phyloP scores from a whole-genome alignment of 2,329 filamentous ascomycete genomes.

The Hypoxylon sp. region DNA sequence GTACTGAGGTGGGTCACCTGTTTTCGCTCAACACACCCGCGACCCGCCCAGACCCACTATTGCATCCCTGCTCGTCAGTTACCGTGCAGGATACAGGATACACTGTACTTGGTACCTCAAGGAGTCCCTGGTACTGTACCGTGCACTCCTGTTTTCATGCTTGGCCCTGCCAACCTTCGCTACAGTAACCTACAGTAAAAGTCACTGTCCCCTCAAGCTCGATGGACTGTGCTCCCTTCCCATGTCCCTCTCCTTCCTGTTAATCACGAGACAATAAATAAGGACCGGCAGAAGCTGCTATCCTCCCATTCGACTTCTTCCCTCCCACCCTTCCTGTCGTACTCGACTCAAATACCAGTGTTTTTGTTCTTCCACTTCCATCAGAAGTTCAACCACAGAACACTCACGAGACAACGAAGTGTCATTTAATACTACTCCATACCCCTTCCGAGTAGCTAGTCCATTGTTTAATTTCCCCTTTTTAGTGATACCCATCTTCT shows the following conservation, averaged over 20 bases:
- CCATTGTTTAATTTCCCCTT: slow-evolving; percentile 60
- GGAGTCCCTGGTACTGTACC: slow-evolving; percentile 21
- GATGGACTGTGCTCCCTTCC: slow-evolving; percentile 42
- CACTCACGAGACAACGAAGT: slow-evolving; percentile 40
- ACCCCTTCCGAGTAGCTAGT: slow-evolving; percentile 34
- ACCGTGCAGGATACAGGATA: slow-evolving; percentile 31
- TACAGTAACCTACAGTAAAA: slow-evolving; percentile 30
- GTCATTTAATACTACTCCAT: slow-evolving; percentile 43
- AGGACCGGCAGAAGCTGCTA: slow-evolving; percentile 52
- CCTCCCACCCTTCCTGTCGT: slow-evolving; percentile 51
- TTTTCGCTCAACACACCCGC: slow-evolving; percentile 45
- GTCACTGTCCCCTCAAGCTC: slow-evolving; percentile 30
- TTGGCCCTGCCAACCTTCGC: slow-evolving; percentile 27
- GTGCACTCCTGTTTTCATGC: slow-evolving; percentile 26
- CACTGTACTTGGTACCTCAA: slow-evolving; percentile 40
- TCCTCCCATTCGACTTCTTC: slow-evolving; percentile 44
- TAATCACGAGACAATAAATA: slow-evolving; percentile 57
- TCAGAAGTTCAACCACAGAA: slow-evolving; percentile 38
- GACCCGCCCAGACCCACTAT: slow-evolving; percentile 42
- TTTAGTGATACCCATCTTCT: slow-evolving; percentile 66
- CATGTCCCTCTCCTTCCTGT: slow-evolving; percentile 46
- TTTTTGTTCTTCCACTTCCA: slow-evolving; percentile 49
- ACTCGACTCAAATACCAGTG: slow-evolving; percentile 48
- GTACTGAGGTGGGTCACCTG: slow-evolving; percentile 42
- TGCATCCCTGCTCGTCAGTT: slow-evolving; percentile 34